phyloP scores from a whole-genome alignment of 2,329 filamentous ascomycete genomes.

The Calonectria pauciramosa region DNA sequence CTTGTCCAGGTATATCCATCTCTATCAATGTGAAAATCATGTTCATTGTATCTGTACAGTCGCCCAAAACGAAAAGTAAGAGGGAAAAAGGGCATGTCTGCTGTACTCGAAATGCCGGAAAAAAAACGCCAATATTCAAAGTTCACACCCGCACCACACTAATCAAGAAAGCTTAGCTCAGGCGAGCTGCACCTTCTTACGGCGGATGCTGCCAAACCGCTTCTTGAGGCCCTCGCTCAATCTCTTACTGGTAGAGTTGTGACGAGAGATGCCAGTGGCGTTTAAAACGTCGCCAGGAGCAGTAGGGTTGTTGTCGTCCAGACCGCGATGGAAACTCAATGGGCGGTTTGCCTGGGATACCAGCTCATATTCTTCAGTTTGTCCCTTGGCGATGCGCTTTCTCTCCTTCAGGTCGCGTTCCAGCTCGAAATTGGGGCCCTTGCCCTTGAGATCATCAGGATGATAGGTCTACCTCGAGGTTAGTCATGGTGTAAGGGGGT shows the following conservation, averaged over 20 bases:
- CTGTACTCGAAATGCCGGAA: neutral
- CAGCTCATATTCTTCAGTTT: slow-evolving; percentile 63
- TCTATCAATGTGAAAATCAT: neutral
- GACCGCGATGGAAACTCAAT: slow-evolving; percentile 58
- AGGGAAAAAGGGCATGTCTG: neutral
- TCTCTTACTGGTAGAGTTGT: slow-evolving; percentile 59
- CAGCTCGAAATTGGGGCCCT: slow-evolving; percentile 80
- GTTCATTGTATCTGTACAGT: slow-evolving; percentile 9
- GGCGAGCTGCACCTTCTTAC: slow-evolving; percentile 53
- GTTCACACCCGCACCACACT: neutral
- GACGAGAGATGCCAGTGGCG: slow-evolving; percentile 50
- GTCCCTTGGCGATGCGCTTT: slow-evolving; percentile 53
- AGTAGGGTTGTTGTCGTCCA: slow-evolving; percentile 53
- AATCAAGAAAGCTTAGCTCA: neutral
- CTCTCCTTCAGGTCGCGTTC: slow-evolving; percentile 77
- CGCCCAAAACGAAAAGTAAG: neutral
- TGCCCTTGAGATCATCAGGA: slow-evolving; percentile 84
- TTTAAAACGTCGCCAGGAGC: slow-evolving; percentile 40
- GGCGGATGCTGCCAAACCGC: slow-evolving; percentile 66
- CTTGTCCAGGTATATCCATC: neutral
- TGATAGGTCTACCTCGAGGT: slow-evolving; percentile 70
- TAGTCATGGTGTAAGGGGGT: slow-evolving; percentile 1
- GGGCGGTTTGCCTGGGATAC: slow-evolving; percentile 48
- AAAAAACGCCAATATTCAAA: slow-evolving; percentile 6
- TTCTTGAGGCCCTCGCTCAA: slow-evolving; percentile 66